Conservation (phyloP, 2,329 filamentous ascomycete genomes). For the Cladosporium sp. region DNA sequence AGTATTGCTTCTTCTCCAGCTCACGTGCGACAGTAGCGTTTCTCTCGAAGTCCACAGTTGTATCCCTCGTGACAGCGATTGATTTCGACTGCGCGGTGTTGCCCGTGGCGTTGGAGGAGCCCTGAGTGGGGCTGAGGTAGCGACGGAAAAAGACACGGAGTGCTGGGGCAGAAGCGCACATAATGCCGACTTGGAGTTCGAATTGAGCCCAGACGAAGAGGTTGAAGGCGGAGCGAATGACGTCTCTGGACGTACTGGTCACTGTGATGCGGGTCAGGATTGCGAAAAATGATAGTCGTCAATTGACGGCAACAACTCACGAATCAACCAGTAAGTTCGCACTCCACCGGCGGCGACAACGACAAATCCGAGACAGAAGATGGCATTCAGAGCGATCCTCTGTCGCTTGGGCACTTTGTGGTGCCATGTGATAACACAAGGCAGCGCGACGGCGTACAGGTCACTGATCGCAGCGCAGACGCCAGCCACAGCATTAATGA, state of each 20-base stretch:
- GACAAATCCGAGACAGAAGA: conserved; percentile 43
- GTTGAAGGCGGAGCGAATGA: conserved; percentile 24
- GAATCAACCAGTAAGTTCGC: conserved; percentile 35
- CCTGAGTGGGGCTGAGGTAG: conserved; percentile 14
- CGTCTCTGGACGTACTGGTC: conserved; percentile 14
- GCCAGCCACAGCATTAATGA: conserved; percentile 35
- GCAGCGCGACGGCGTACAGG: conserved; percentile 38
- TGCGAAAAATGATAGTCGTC: background rate
- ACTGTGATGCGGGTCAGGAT: conserved; percentile 13
- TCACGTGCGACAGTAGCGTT: background rate
- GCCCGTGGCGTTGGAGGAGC: background rate
- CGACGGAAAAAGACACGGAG: conserved; percentile 21
- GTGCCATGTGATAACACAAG: conserved; percentile 43
- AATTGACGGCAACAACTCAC: background rate
- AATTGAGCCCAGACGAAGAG: conserved; percentile 26
- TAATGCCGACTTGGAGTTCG: conserved; percentile 25
- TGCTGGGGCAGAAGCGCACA: conserved; percentile 27
- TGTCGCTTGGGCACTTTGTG: conserved; percentile 41
- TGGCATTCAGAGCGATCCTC: conserved; percentile 42
- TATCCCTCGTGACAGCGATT: conserved; percentile 3
- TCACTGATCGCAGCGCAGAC: conserved; percentile 39
- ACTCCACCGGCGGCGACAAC: conserved; percentile 34
- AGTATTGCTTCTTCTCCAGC: background rate
- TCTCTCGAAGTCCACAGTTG: background rate
- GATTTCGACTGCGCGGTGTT: background rate